Conservation (phyloP, 768 basidiomycete species). For the Mycena metata region DNA sequence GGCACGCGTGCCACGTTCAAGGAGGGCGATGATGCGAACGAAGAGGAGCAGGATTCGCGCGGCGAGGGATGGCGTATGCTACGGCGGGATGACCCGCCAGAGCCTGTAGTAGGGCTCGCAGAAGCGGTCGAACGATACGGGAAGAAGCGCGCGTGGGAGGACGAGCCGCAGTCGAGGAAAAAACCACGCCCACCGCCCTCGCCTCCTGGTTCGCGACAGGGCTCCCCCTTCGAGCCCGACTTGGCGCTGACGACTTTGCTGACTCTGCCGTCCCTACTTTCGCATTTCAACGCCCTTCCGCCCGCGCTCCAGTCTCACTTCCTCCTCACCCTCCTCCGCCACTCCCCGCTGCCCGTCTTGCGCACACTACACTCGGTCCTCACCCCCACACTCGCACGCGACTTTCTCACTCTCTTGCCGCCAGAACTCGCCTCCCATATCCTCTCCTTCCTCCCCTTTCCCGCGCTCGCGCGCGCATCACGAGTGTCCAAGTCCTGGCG, state of each 20-base stretch:
- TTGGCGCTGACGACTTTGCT: slow-evolving; percentile 86
- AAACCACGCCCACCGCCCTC: slow-evolving; percentile 87
- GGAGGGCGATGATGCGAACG: slow-evolving; percentile 74
- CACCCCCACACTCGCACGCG: slow-evolving; percentile 91
- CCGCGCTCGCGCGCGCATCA: slow-evolving; percentile 87
- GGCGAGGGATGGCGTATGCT: slow-evolving; percentile 85
- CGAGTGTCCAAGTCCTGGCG: slow-evolving; percentile 93
- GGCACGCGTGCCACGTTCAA: slow-evolving; percentile 85
- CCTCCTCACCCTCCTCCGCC: slow-evolving; percentile 91
- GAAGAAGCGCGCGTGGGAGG: slow-evolving; percentile 70
- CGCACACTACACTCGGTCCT: slow-evolving; percentile 91
- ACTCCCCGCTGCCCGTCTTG: slow-evolving; percentile 91
- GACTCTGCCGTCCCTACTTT: slow-evolving; percentile 85
- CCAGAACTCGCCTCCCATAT: slow-evolving; percentile 93
- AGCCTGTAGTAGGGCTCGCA: slow-evolving; percentile 72
- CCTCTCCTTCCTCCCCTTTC: slow-evolving; percentile 86
- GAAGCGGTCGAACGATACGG: slow-evolving; percentile 91
- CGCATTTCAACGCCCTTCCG: slow-evolving; percentile 86
- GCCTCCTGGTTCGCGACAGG: slow-evolving; percentile 81
- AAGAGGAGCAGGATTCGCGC: slow-evolving; percentile 76
- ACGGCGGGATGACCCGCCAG: slow-evolving; percentile 70
- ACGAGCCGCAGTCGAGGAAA: slow-evolving; percentile 73
- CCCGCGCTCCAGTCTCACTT: slow-evolving; percentile 92
- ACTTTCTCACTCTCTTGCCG: slow-evolving; percentile 93
- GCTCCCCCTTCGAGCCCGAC: slow-evolving; percentile 82